Base-by-base conservation (phyloP, 2,329 filamentous ascomycete species). In the Exophiala viscosa region DNA sequence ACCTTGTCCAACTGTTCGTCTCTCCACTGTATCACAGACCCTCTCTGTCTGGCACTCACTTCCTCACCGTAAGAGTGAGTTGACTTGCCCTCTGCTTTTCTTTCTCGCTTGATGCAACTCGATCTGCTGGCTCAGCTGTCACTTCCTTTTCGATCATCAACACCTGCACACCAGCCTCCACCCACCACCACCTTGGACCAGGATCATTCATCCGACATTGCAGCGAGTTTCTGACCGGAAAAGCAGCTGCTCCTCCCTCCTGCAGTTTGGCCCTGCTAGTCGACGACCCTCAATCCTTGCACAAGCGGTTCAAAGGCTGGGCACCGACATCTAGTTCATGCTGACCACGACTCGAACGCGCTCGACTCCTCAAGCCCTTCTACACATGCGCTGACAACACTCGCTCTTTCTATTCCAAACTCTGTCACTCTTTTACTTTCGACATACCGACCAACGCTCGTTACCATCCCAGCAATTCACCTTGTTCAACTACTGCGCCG, bases 101-200 rank as follows among this genome's bases (percentile, higher is more conserved):
- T n/a, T 32, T 20, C 15, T 45, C 35, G 31, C 42, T 45, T 38
- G 45, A 42, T 49, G 40, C 18, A 41, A 39, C 42, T 48, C 43
- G 46, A 38, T 51, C 49, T 44, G 52, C 55, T 44, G 52, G 52
- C 50, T 39, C 52, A 58, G 52, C 55, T 50, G 36, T 50, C 45
- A 31, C 18, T 45, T 50, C 51, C 31, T 51, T 45, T 34, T 23
- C 46, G 7, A 28, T 48, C 23, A 18, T 14, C 34, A 43, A 38
- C 42, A 23, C 28, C 40, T 32, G 45, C 40, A 38, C 34, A 48
- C 18, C 43, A 31, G 38, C 41, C 48, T 45, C 45, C 23, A 36
- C 23, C n/a, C 18, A 40, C 18, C 18, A 40, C 18, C 43, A 45
- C 38, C 46, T 35, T 31, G 35, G 36, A 34, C 39, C 41, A 33